Evolutionary conservation across 176 grass and related monocot genomes (phyloP).

Genomic region (Paspalum vaginatum): DNA sequence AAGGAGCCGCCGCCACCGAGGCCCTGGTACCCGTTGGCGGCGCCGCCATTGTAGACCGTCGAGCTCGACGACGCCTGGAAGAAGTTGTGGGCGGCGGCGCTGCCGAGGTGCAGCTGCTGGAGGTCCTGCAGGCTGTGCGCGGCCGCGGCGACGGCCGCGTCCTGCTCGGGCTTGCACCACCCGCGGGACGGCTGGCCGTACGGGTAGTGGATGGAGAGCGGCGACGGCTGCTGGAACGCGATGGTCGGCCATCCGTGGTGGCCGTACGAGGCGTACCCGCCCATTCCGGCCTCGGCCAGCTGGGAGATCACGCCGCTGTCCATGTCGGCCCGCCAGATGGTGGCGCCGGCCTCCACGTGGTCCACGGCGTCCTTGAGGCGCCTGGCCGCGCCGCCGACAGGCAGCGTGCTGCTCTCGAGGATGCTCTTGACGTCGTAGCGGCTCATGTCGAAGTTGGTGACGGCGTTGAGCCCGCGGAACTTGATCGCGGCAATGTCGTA

Average conservation of each 20-base stretch:
- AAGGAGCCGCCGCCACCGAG: slow-evolving; percentile 30
- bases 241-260: slow-evolving; percentile 63
- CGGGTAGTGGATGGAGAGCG: slow-evolving; percentile 58
- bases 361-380: slow-evolving; percentile 56
- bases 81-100: slow-evolving; percentile 50
- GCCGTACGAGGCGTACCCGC: slow-evolving; percentile 40
- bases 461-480: slow-evolving; percentile 70
- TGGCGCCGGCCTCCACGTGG: slow-evolving; percentile 41
- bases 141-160: slow-evolving; percentile 28
- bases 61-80: slow-evolving; percentile 60
- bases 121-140: slow-evolving; percentile 49
- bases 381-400: slow-evolving; percentile 46
- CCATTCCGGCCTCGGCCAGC: slow-evolving; percentile 44
- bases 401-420: slow-evolving; percentile 58
- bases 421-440: slow-evolving; percentile 80
- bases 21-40: slow-evolving; percentile 34
- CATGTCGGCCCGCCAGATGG: slow-evolving; percentile 52
- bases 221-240: slow-evolving; percentile 61
- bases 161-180: slow-evolving; percentile 70
- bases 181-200: slow-evolving; percentile 46
- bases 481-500: slow-evolving; percentile 84
- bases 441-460: slow-evolving; percentile 82
- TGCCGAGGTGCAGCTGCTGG: slow-evolving; percentile 60
- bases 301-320: slow-evolving; percentile 47
- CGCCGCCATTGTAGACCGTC: slow-evolving; percentile 36